These are phyloP conservation scores for Cordyceps farinosa DNA, from an alignment of 2,329 filamentous ascomycete species.

Conservation along the genomic window DNA sequence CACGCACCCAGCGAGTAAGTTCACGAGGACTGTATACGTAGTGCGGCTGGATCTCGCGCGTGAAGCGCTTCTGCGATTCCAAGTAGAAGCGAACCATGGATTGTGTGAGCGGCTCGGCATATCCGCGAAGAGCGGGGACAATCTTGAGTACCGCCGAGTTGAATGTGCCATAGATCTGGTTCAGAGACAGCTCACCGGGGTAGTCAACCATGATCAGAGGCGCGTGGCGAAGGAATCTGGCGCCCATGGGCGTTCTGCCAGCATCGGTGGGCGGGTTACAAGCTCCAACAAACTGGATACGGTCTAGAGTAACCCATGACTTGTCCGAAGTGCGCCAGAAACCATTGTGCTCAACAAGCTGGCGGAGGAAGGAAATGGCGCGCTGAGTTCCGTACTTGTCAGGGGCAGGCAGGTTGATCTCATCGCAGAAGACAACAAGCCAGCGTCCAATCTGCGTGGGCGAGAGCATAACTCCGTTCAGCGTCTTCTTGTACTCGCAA, in stretches of 20 bases:
- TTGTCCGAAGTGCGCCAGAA: conserved; percentile 99
- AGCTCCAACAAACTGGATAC: conserved; percentile 97
- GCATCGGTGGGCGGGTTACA: conserved; percentile 98
- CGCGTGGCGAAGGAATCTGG: conserved; percentile 90
- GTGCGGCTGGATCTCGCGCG: conserved; percentile 93
- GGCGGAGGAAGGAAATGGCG: conserved; percentile 93
- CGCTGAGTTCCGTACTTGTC: conserved; percentile 97
- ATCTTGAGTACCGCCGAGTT: conserved; percentile 96
- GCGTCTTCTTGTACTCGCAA: conserved; percentile 98
- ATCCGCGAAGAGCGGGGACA: conserved; percentile 88
- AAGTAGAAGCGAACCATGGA: conserved; percentile 97
- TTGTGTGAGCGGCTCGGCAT: conserved; percentile 88
- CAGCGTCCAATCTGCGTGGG: conserved; percentile 95
- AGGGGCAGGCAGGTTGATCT: conserved; percentile 97
- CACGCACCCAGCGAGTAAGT: conserved; percentile 93
- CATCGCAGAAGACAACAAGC: conserved; percentile 98
- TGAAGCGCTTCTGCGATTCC: conserved; percentile 92
- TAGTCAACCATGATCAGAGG: conserved; percentile 99
- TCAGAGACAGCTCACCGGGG: conserved; percentile 87
- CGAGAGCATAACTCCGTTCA: conserved; percentile 92
- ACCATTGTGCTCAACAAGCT: conserved; percentile 96
- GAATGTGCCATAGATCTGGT: conserved; percentile 98
- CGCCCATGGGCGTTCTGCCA: conserved; percentile 89
- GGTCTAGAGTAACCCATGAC: conserved; percentile 94
- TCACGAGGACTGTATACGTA: conserved; percentile 99